A percentile compares a stretch with the other conserved stretches of the same genome.
These are phyloP conservation scores for Magnolia kwangsiensis DNA, from an alignment of 164 flowering plant genomes.

Conservation along the genomic window DNA sequence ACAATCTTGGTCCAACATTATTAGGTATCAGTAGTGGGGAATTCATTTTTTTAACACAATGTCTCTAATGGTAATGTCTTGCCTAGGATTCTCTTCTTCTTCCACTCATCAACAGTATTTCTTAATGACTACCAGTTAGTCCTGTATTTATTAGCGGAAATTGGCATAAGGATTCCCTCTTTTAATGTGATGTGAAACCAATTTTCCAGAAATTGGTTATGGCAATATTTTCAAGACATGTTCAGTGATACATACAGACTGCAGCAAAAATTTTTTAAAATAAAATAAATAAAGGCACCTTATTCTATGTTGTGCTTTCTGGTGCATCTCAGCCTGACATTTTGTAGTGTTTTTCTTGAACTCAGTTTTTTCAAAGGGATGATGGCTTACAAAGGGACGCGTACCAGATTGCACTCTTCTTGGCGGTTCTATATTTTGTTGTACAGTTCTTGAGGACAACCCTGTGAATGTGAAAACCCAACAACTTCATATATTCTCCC, in stretches of 20 bases:
- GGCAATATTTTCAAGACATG: neutral
- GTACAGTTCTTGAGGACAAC: slow-evolving; percentile 83
- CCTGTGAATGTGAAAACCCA: slow-evolving; percentile 32
- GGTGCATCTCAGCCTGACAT: neutral
- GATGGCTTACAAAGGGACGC: slow-evolving; percentile 79
- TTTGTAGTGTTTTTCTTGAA: slow-evolving; percentile 7
- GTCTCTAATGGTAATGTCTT: no score
- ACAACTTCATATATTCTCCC: neutral
- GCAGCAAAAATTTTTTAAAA: neutral
- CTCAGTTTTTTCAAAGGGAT: slow-evolving; percentile 83
- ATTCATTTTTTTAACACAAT: no score
- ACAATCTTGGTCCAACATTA: no score
- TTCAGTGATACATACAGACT: neutral
- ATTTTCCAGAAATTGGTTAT: no score
- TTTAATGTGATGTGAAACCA: no score
- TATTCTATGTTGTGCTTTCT: neutral
- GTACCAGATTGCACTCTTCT: slow-evolving; percentile 73
- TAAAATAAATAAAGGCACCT: neutral
- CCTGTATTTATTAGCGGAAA: neutral
- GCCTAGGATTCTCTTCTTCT: no score
- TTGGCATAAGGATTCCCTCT: no score
- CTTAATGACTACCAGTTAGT: neutral
- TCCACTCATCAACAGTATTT: no score
- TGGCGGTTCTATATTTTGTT: slow-evolving; percentile 75
- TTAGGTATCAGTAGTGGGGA: no score